Evolutionary conservation across 495 filamentous ascomycete genomes (phyloP).

Genomic region (Annulohypoxylon maeteangense): DNA sequence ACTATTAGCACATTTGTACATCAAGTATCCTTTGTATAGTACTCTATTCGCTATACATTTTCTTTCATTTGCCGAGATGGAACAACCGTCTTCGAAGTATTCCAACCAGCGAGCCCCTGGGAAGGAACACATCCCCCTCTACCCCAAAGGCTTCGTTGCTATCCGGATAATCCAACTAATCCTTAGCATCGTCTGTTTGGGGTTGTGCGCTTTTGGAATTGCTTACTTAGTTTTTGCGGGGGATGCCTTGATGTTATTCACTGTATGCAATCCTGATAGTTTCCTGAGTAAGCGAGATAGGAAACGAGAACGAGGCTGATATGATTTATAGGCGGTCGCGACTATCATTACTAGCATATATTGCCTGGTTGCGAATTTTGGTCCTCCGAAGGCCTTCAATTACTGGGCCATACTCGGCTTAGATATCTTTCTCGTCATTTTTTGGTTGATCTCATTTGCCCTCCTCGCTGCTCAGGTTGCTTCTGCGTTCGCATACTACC

Average conservation of each 20-base stretch:
- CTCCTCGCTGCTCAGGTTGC: slow-evolving; percentile 53
- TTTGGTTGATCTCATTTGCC: slow-evolving; percentile 60
- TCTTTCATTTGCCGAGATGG: slow-evolving; percentile 17
- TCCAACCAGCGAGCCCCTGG: slow-evolving; percentile 47
- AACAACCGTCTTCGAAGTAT: slow-evolving; percentile 38
- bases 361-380: slow-evolving; percentile 49
- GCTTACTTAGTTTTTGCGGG: slow-evolving; percentile 44
- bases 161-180: slow-evolving; percentile 71
- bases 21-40: background rate
- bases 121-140: slow-evolving; percentile 56
- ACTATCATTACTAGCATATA: slow-evolving; percentile 56
- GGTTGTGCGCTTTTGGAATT: slow-evolving; percentile 72
- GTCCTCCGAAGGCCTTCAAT: slow-evolving; percentile 53
- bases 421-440: slow-evolving; percentile 56
- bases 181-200: slow-evolving; percentile 72
- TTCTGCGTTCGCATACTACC: slow-evolving; percentile 18
- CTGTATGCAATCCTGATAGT: slow-evolving; percentile 46
- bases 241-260: slow-evolving; percentile 51
- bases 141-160: slow-evolving; percentile 61
- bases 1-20: background rate
- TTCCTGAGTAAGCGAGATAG: background rate
- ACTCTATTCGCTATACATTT: background rate
- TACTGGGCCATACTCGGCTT: slow-evolving; percentile 61
- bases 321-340: slow-evolving; percentile 49
- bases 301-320: slow-evolving; percentile 8